phyloP scores from a whole-genome alignment of 2,329 filamentous ascomycete species.

The Nigrospora osmanthi region DNA sequence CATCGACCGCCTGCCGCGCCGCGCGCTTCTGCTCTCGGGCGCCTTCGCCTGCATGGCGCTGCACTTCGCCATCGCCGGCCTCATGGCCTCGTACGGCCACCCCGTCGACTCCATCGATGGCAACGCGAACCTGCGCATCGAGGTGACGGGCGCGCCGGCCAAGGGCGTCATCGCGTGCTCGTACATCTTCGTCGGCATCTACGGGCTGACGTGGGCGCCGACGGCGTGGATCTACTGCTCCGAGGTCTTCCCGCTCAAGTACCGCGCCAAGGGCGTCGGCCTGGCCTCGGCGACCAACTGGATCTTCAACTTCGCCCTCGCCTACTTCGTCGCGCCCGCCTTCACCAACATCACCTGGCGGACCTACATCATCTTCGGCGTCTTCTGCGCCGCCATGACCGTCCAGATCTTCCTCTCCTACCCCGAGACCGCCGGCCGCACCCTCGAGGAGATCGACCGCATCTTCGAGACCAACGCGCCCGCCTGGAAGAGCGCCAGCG shows the following conservation, averaged over 20 bases:
- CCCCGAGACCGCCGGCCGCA: conserved; percentile 34
- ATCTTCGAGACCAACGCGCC: conserved; percentile 35
- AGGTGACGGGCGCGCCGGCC: conserved; percentile 28
- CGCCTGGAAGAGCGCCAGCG: conserved; percentile 2
- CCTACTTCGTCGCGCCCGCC: conserved; percentile 8
- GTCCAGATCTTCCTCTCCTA: conserved; percentile 17
- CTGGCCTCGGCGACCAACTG: conserved; percentile 14
- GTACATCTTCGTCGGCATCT: conserved; percentile 35
- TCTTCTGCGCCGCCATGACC: conserved; percentile 21
- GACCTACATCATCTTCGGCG: conserved; percentile 33
- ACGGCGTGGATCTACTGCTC: conserved; percentile 10
- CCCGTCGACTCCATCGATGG: conserved; percentile 32
- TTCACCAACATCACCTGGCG: conserved; percentile 10
- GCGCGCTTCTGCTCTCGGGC: conserved; percentile 36
- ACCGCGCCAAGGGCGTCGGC: conserved; percentile 13
- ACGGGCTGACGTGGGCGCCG: conserved; percentile 18
- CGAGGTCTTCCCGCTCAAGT: conserved; percentile 17
- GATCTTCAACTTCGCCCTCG: conserved; percentile 15
- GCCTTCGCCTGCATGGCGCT: conserved; percentile 35
- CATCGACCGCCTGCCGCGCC: conserved; percentile 41
- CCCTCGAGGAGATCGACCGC: conserved; percentile 40
- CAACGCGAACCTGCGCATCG: conserved; percentile 38
- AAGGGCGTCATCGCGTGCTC: conserved; percentile 43
- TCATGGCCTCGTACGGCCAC: conserved; percentile 41
- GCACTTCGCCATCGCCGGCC: conserved; percentile 38